Evolutionary conservation across 345 rosid genomes (phyloP), one percentile per base, ranked within the genome.

Genomic region (Citrus cavaleriei): DNA sequence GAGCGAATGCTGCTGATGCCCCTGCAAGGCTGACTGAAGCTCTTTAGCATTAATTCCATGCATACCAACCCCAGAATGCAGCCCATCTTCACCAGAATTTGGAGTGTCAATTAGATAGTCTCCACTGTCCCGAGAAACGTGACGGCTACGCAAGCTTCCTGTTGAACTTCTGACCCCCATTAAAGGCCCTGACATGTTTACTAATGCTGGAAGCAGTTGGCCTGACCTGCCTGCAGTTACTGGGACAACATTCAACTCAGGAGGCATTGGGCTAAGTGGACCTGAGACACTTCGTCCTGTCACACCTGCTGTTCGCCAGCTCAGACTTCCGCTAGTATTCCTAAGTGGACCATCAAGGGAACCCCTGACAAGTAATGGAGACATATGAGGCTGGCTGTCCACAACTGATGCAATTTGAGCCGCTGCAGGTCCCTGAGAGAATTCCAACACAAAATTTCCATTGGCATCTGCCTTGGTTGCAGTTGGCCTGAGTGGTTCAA

Each of bases 1-100:
- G 74, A 96, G 94, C 37, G 97, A 96, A 80, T 94, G 99, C 74
- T 93, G 99, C 83, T 96, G 99, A 87, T 96, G 97, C 81, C 99
- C 97, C 83, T 93, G 99, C 88, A 94, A 91, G 54, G 99, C 99
- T 38, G 98, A 94, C 76, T 88, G 98, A 82, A 96, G 98, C 84
- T 96, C 99, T 86, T 92, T 96, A 74, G 99, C 95, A 78, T 84
- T 94, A 74, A 96, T 89, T 40, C 98, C 98, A 73, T 86, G 95
- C 81, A 81, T 88, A n/a, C 87, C 90, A 55, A 78, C 86, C 77
- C 86, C 97, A 82, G 97, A 82, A 85, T 90, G 97, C 85, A 91
- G 81, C 61, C 91, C 90, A 70, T 94, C 98, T 83, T 94, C 98
- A 72, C 94, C 94, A 62, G 98, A 94, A 79, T 94, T 94, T 64